These are phyloP conservation scores for Wickerhamomyces chambardii DNA, from an alignment of 805 yeast species.

Conservation along the genomic window DNA sequence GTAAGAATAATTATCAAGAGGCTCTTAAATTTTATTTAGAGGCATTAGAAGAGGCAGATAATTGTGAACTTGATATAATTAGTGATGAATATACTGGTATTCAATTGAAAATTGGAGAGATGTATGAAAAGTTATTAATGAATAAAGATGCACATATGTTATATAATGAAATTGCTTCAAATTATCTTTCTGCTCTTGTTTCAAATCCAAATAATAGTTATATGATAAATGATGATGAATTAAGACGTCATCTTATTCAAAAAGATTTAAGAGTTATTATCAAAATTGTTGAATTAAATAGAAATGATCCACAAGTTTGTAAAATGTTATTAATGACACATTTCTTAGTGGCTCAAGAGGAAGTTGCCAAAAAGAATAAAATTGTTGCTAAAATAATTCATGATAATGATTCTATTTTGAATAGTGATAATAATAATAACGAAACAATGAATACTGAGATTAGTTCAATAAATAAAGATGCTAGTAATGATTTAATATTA, in stretches of 20 bases:
- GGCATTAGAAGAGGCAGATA: constrained; percentile 58
- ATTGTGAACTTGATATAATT: constrained; percentile 43
- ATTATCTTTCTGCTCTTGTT: constrained; percentile 45
- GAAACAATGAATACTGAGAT: constrained; percentile 8
- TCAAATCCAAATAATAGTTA: constrained; percentile 28
- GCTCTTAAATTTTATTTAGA: constrained; percentile 70
- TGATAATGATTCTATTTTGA: too few relatives aligned
- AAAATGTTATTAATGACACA: constrained; percentile 56
- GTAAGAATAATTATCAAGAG: constrained; percentile 43
- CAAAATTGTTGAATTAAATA: constrained; percentile 53
- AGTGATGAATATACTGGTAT: constrained; percentile 86
- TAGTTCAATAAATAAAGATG: not conserved
- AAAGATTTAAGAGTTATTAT: constrained; percentile 64
- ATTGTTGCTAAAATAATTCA: constrained; percentile 21
- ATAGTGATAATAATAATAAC: too few relatives aligned
- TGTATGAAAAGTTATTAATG: constrained; percentile 67
- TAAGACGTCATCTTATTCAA: constrained; percentile 53
- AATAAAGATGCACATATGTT: constrained; percentile 54
- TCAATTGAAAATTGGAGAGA: constrained; percentile 79
- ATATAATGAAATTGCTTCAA: constrained; percentile 57
- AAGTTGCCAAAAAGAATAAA: constrained; percentile 37
- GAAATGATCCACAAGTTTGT: constrained; percentile 35
- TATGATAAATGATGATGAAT: constrained; percentile 12
- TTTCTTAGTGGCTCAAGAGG: constrained; percentile 56
- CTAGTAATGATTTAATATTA: constrained; percentile 13